Evolutionary conservation across 495 filamentous ascomycete genomes (phyloP).

Genomic region (Patellaria atrata): DNA sequence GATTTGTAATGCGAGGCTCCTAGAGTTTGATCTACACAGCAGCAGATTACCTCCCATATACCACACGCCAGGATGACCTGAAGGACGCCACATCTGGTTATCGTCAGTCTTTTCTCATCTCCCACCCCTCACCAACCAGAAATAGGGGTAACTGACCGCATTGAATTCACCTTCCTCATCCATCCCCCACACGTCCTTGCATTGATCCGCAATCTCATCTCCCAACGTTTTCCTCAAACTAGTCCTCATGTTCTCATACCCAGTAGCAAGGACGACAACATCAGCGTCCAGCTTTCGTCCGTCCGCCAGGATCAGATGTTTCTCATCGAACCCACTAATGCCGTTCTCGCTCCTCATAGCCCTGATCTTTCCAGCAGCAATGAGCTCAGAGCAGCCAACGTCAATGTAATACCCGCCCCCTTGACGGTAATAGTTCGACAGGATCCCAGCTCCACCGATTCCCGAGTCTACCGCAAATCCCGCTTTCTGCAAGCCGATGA

Average conservation of each 20-base stretch:
- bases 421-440: constrained; percentile 46
- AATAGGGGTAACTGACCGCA: no score
- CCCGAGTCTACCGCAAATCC: constrained; percentile 61
- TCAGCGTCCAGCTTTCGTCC: constrained; percentile 57
- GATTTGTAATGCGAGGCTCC: constrained; percentile 61
- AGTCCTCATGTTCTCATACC: constrained; percentile 67
- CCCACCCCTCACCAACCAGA: no score
- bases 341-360: constrained; percentile 54
- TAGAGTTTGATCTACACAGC: constrained; percentile 57
- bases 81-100: constrained; percentile 60
- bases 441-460: constrained; percentile 47
- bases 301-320: constrained; percentile 52
- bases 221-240: constrained; percentile 50
- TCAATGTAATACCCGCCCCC: constrained; percentile 35
- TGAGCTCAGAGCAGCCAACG: constrained; percentile 57
- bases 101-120: no score
- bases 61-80: constrained; percentile 67
- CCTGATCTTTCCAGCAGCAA: constrained; percentile 61
- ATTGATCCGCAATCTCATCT: constrained; percentile 48
- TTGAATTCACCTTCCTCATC: constrained; percentile 57
- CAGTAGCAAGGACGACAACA: constrained; percentile 72
- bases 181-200: constrained; percentile 63
- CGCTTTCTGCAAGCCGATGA: constrained; percentile 46
- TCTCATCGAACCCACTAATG: constrained; percentile 42
- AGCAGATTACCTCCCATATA: constrained; percentile 73